Percentiles rank a stretch among this genome's conserved stretches.
Conservation (phyloP, 768 basidiomycete species). For the Pleurotus salmoneostramineus region DNA sequence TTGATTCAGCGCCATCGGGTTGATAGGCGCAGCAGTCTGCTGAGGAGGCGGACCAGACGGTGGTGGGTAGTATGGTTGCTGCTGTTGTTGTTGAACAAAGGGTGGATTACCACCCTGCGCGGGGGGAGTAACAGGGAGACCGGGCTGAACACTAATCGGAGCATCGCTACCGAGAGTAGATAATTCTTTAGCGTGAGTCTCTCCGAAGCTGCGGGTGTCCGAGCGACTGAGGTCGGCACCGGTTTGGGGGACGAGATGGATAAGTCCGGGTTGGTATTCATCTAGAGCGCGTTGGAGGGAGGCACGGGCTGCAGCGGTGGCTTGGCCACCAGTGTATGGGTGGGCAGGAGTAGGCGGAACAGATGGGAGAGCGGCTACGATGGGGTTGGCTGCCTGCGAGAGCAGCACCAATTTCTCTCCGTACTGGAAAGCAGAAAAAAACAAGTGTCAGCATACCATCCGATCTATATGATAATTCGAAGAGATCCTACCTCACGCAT, state of each 20-base stretch:
- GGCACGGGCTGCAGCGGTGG: conserved; percentile 67
- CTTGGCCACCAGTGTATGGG: conserved; percentile 60
- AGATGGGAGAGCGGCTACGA: conserved; percentile 59
- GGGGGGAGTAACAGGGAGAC: conserved; percentile 41
- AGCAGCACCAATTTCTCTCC: conserved; percentile 77
- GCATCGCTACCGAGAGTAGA: conserved; percentile 40
- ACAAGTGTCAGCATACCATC: not conserved
- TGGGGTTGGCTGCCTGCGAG: conserved; percentile 63
- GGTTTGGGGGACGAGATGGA: conserved; percentile 43
- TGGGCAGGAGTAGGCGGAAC: conserved; percentile 54
- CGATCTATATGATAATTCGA: not conserved
- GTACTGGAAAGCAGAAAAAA: conserved; percentile 42
- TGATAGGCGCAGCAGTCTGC: conserved; percentile 21
- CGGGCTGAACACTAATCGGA: conserved; percentile 22
- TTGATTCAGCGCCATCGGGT: conserved; percentile 30
- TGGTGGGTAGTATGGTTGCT: conserved; percentile 7
- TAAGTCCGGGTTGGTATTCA: conserved; percentile 68
- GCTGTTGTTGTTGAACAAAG: conserved; percentile 8
- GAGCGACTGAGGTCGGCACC: conserved; percentile 58
- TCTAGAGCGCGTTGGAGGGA: conserved; percentile 77
- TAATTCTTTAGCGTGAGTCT: conserved; percentile 76
- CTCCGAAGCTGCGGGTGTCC: conserved; percentile 81
- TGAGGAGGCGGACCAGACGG: not conserved
- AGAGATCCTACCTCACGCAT: conserved; percentile 59
- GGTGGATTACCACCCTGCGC: conserved; percentile 16